phyloP scores from a whole-genome alignment of 2,329 filamentous ascomycete species.

The Uncinocarpus reesii region DNA sequence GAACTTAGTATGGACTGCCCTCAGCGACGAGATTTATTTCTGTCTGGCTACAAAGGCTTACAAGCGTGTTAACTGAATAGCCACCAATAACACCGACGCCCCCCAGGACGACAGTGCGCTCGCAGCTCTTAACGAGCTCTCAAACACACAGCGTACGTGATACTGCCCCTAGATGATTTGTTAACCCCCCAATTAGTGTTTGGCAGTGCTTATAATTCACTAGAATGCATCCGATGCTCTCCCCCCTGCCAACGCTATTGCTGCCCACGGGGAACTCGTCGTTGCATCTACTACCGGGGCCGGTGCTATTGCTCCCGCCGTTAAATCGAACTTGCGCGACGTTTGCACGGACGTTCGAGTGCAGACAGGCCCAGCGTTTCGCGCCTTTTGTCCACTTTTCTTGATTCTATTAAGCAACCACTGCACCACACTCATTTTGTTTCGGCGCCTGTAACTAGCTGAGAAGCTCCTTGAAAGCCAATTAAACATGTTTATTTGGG shows the following conservation, averaged over 20 bases:
- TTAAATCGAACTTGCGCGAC: background rate
- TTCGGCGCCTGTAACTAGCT: conserved; percentile 5
- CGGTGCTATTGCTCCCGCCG: conserved; percentile 6
- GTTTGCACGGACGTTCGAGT: too few species aligned
- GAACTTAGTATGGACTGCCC: background rate
- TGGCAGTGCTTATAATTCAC: too few species aligned
- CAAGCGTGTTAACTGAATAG: background rate
- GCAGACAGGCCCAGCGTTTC: background rate
- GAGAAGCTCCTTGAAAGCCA: background rate
- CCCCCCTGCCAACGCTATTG: background rate
- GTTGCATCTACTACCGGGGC: background rate
- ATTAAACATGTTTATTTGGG: background rate
- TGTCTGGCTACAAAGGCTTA: background rate
- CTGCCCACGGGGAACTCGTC: background rate
- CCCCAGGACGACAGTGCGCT: background rate
- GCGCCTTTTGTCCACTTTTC: too few species aligned
- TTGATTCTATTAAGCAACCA: background rate
- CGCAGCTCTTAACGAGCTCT: background rate
- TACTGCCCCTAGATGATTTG: too few species aligned
- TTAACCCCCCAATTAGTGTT: too few species aligned
- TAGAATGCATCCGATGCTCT: conserved; percentile 3
- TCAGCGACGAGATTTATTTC: background rate
- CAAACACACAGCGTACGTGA: too few species aligned
- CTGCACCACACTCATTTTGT: background rate
- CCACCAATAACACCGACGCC: background rate